These are phyloP conservation scores for Cairneyella variabilis DNA, from an alignment of 495 filamentous ascomycete species.

Conservation along the genomic window DNA sequence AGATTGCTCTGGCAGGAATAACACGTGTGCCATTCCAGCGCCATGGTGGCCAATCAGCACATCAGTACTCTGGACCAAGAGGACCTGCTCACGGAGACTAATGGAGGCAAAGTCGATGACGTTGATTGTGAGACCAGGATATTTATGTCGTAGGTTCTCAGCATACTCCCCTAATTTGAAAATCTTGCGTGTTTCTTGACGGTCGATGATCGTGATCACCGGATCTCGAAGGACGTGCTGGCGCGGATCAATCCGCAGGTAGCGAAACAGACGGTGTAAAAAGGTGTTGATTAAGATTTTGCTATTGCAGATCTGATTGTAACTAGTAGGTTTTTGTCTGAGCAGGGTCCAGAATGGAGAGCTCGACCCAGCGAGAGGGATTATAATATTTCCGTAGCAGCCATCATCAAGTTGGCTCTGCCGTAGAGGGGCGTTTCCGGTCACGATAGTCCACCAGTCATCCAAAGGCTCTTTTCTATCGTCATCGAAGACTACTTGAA, in stretches of 20 bases:
- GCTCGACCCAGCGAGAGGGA: conserved; percentile 33
- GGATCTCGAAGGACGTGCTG: not conserved
- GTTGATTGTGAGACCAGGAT: conserved; percentile 26
- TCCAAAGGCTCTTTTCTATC: conserved; percentile 27
- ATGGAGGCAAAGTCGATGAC: conserved; percentile 33
- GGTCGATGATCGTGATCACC: conserved; percentile 32
- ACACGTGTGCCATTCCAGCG: conserved; percentile 34
- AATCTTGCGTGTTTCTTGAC: conserved; percentile 24
- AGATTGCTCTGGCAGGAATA: conserved; percentile 23
- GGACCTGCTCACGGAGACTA: conserved; percentile 29
- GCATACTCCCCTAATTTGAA: conserved; percentile 23
- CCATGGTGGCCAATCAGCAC: conserved; percentile 36
- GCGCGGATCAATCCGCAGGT: conserved; percentile 16
- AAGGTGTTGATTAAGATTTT: conserved; percentile 28
- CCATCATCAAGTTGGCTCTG: conserved; percentile 16
- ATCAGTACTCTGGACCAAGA: conserved; percentile 28
- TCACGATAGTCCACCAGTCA: conserved; percentile 31
- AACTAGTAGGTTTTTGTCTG: not conserved
- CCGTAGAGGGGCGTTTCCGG: conserved; percentile 16
- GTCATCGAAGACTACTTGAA: conserved; percentile 33
- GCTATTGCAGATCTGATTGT: too few relatives aligned
- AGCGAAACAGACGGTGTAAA: conserved; percentile 20
- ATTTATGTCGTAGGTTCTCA: conserved; percentile 13
- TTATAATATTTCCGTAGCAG: conserved; percentile 28
- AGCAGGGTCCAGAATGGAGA: conserved; percentile 31